Percentiles rank a stretch among this genome's conserved stretches.
These are phyloP conservation scores for Candida argentea DNA, from an alignment of 805 yeast species.

Conservation along the genomic window DNA sequence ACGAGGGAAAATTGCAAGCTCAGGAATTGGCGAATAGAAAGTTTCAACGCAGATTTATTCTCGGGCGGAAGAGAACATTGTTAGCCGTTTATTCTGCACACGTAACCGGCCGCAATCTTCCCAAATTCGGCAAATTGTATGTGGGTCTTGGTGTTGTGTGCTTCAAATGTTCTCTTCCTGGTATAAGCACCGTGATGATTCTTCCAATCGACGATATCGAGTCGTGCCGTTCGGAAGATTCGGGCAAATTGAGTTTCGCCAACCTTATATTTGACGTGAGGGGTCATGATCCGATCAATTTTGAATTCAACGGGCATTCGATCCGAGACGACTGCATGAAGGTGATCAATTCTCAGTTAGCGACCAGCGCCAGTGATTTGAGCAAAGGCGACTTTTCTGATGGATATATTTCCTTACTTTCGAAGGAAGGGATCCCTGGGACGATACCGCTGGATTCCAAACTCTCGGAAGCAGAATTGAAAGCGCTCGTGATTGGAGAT, in stretches of 20 bases:
- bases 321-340: conserved; percentile 67
- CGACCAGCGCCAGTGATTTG: conserved; percentile 18
- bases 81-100: conserved; percentile 64
- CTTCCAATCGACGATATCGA: conserved; percentile 70
- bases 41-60: conserved; percentile 57
- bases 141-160: conserved; percentile 63
- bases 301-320: conserved; percentile 60
- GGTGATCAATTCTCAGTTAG: conserved; percentile 42
- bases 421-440: conserved; percentile 1
- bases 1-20: conserved; percentile 33
- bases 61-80: conserved; percentile 41
- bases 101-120: conserved; percentile 52
- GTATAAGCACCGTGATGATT: conserved; percentile 70
- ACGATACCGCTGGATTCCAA: conserved; percentile 4
- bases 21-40: conserved; percentile 41
- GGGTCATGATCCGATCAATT: conserved; percentile 67
- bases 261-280: conserved; percentile 62
- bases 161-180: conserved; percentile 71
- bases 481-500: too few relatives aligned
- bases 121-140: conserved; percentile 77
- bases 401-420: conserved; percentile 3
- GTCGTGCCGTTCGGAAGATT: conserved; percentile 55
- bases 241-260: conserved; percentile 55
- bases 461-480: conserved; percentile 20
- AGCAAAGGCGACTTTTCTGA: conserved; percentile 1